phyloP scores from a whole-genome alignment of 495 filamentous ascomycete species.

The Neurospora sp. region DNA sequence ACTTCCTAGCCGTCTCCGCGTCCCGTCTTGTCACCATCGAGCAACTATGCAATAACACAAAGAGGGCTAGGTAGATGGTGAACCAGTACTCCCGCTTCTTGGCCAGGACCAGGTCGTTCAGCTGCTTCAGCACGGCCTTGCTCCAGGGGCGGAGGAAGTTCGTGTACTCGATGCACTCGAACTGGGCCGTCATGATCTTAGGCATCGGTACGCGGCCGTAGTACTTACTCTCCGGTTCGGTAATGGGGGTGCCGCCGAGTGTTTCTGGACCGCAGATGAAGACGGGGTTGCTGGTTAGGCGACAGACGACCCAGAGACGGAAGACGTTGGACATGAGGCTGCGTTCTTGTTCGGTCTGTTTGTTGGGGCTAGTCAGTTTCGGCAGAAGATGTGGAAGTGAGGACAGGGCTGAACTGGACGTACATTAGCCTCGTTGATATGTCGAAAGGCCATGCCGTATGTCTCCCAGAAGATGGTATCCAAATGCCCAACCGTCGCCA shows the following conservation, averaged over 20 bases:
- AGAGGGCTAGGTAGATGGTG: constrained; percentile 18
- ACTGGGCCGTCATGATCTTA: constrained; percentile 18
- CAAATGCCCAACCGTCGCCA: constrained; percentile 3
- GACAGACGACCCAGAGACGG: constrained; percentile 18
- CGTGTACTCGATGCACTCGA: constrained; percentile 21
- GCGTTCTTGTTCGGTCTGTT: constrained; percentile 13
- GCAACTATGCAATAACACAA: constrained; percentile 20
- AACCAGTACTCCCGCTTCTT: constrained; percentile 22
- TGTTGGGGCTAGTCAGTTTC: background rate
- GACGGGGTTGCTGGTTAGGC: constrained; percentile 16
- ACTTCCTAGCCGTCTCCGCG: constrained; percentile 15
- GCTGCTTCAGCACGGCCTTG: constrained; percentile 18
- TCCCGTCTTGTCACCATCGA: constrained; percentile 18
- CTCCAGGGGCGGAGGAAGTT: constrained; percentile 15
- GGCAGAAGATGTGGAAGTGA: background rate
- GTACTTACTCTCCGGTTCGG: constrained; percentile 6
- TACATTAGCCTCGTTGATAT: constrained; percentile 11
- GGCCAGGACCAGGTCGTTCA: constrained; percentile 18
- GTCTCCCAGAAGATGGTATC: constrained; percentile 17
- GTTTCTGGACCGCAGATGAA: constrained; percentile 15
- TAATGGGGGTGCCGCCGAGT: constrained; percentile 9
- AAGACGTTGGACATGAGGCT: constrained; percentile 15
- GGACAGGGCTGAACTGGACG: background rate
- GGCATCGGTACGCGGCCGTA: constrained; percentile 14
- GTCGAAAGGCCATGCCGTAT: constrained; percentile 10